A percentile compares a stretch with the other conserved stretches of the same genome.
Conservation (phyloP, 75 land plant genomes). For the Isoetes taiwanensis region DNA sequence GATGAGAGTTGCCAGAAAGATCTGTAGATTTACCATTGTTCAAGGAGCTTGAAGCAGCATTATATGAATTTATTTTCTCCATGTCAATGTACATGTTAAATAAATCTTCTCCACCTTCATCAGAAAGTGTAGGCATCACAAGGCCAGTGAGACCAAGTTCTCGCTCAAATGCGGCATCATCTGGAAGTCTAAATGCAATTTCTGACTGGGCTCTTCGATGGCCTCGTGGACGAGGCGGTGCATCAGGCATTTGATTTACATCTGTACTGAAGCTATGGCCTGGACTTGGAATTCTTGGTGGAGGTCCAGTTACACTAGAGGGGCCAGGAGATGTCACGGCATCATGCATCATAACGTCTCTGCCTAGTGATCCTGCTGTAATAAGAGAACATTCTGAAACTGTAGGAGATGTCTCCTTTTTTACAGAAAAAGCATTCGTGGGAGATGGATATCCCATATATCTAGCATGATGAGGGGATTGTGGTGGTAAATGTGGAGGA, state of each 20-base stretch:
- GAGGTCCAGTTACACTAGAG: background rate
- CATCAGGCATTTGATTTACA: constrained; percentile 23
- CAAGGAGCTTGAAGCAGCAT: constrained; percentile 25
- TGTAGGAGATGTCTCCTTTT: constrained; percentile 13
- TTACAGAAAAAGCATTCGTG: constrained; percentile 17
- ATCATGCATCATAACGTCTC: constrained; percentile 56
- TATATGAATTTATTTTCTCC: constrained; percentile 59
- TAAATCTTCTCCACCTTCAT: constrained; percentile 78
- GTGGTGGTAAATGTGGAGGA: constrained; percentile 12
- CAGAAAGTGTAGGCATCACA: constrained; percentile 59
- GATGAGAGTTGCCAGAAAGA: constrained; percentile 13
- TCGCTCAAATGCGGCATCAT: constrained; percentile 15
- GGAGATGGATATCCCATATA: constrained; percentile 21
- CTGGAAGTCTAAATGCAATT: constrained; percentile 34
- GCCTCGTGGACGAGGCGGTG: constrained; percentile 55
- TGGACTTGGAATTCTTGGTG: constrained; percentile 10
- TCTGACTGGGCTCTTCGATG: constrained; percentile 78
- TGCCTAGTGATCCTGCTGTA: constrained; percentile 1
- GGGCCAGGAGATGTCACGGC: constrained; percentile 12
- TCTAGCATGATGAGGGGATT: constrained; percentile 14
- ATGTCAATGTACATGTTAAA: constrained; percentile 90
- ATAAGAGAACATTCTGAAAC: constrained; percentile 6
- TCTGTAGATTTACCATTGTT: constrained; percentile 13
- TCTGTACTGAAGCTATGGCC: constrained; percentile 20
- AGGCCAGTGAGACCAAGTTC: constrained; percentile 32